phyloP scores from a whole-genome alignment of 495 filamentous ascomycete genomes.

The Astrocystis sublimbata region DNA sequence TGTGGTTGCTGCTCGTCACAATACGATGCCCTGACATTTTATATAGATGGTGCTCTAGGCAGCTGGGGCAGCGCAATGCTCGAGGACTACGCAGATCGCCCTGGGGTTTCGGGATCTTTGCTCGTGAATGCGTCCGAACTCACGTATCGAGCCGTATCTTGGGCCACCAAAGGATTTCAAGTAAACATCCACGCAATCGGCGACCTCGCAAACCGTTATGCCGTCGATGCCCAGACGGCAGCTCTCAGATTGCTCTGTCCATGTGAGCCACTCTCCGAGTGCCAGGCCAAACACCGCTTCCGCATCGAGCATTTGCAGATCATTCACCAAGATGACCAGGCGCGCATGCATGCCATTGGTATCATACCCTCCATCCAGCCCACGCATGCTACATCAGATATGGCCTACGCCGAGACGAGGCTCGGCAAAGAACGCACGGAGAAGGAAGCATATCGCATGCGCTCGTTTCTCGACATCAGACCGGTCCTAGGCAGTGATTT shows the following conservation, averaged over 20 bases:
- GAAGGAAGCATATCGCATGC: slow-evolving; percentile 60
- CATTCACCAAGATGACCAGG: slow-evolving; percentile 61
- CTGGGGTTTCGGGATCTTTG: slow-evolving; percentile 56
- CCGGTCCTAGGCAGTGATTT: slow-evolving; percentile 64
- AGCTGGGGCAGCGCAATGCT: slow-evolving; percentile 65
- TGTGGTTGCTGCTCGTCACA: neutral
- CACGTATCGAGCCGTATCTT: slow-evolving; percentile 46
- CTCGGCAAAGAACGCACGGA: slow-evolving; percentile 52
- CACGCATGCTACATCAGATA: slow-evolving; percentile 67
- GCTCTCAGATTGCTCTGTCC: slow-evolving; percentile 51
- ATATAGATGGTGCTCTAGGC: slow-evolving; percentile 62
- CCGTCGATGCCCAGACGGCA: slow-evolving; percentile 54
- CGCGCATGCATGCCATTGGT: slow-evolving; percentile 51
- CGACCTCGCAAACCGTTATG: slow-evolving; percentile 60
- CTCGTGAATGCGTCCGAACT: slow-evolving; percentile 59
- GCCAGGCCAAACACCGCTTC: slow-evolving; percentile 53
- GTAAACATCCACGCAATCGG: slow-evolving; percentile 68
- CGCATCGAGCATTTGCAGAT: slow-evolving; percentile 69
- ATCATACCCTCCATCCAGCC: slow-evolving; percentile 69
- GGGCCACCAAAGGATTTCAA: slow-evolving; percentile 54
- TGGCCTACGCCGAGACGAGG: slow-evolving; percentile 57
- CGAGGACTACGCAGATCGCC: slow-evolving; percentile 61
- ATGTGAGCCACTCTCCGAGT: slow-evolving; percentile 34
- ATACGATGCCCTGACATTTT: slow-evolving; percentile 21
- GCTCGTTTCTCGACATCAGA: slow-evolving; percentile 44